Evolutionary conservation across 2,329 filamentous ascomycete genomes (phyloP).

Genomic region (Calonectria ilicicola): DNA sequence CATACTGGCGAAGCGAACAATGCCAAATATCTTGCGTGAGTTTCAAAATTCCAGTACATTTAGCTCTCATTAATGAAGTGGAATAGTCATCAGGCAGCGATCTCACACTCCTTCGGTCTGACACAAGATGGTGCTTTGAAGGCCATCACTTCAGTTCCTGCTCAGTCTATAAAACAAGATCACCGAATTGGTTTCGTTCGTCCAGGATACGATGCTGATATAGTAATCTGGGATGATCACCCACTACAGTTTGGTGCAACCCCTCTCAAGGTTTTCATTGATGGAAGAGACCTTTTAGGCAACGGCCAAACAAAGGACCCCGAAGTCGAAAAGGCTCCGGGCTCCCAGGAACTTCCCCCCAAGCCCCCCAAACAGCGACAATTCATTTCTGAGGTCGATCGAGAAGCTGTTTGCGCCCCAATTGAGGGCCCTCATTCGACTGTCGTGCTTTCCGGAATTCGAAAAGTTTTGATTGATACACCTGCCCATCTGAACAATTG

Average conservation of each 20-base stretch:
- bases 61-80: background rate
- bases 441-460: background rate
- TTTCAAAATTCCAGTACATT: background rate
- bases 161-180: background rate
- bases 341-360: background rate
- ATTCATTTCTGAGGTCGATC: background rate
- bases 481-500: background rate
- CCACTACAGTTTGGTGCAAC: constrained; percentile 13
- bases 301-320: background rate
- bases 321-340: background rate
- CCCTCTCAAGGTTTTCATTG: constrained; percentile 10
- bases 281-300: background rate
- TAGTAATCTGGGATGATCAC: constrained; percentile 11
- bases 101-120: constrained; percentile 1
- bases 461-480: background rate
- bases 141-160: constrained; percentile 4
- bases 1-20: background rate
- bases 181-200: constrained; percentile 5
- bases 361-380: background rate
- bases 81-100: background rate
- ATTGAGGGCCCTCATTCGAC: background rate
- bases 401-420: background rate
- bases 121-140: background rate
- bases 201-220: constrained; percentile 8
- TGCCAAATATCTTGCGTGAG: constrained; percentile 13